Evolutionary conservation across 2,329 filamentous ascomycete species (phyloP).

Genomic region (Neofusicoccum sp.): DNA sequence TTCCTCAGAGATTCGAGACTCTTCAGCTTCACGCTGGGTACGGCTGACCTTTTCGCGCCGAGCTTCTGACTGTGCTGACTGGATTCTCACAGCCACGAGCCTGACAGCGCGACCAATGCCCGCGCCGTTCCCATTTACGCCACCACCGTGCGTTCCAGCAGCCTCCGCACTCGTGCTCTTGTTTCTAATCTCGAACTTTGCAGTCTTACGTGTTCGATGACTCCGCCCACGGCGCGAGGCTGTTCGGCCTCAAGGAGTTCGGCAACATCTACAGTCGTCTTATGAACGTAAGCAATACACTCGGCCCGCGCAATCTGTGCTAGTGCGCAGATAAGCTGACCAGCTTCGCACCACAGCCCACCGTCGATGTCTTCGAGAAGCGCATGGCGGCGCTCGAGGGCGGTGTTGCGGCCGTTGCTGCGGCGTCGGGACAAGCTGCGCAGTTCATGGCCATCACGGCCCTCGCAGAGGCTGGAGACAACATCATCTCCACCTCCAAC

Average conservation of each 20-base stretch:
- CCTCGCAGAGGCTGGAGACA: constrained; percentile 84
- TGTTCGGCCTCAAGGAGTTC: constrained; percentile 95
- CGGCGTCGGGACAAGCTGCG: constrained; percentile 82
- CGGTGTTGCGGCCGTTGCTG: constrained; percentile 79
- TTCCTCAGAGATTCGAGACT: constrained; percentile 43
- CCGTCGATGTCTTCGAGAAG: constrained; percentile 94
- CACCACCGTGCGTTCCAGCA: constrained; percentile 59
- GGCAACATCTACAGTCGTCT: constrained; percentile 98
- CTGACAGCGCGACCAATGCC: constrained; percentile 78
- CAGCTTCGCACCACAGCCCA: constrained; percentile 59
- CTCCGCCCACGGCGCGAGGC: constrained; percentile 87
- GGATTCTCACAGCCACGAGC: constrained; percentile 61
- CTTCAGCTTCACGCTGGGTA: constrained; percentile 52
- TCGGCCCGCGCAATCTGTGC: background rate
- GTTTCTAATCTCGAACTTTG: background rate
- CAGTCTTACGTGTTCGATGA: constrained; percentile 93
- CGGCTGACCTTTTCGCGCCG: constrained; percentile 15
- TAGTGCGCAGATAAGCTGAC: constrained; percentile 4
- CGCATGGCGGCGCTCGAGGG: constrained; percentile 93
- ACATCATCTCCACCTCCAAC: constrained; percentile 88
- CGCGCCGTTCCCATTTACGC: constrained; percentile 96
- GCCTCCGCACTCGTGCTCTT: background rate
- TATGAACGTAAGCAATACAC: constrained; percentile 69
- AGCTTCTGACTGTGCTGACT: background rate
- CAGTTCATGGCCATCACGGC: constrained; percentile 88